Evolutionary conservation across 2,329 filamentous ascomycete species (phyloP), one percentile per base, ranked within the genome.

Genomic region (Seiridium cupressi): DNA sequence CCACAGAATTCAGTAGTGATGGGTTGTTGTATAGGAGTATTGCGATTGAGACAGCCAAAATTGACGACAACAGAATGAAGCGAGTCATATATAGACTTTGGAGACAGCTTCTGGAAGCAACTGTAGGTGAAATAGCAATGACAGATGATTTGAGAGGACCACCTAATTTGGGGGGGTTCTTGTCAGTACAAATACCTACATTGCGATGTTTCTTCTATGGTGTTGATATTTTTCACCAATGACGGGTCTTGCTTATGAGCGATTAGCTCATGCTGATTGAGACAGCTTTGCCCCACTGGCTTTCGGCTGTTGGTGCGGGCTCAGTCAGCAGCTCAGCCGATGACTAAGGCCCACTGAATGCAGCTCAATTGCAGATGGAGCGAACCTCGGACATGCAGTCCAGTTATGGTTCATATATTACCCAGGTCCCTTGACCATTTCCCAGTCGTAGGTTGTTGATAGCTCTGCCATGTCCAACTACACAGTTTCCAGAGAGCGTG

Each of bases 81-180:
- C 63, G 65, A 60, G 67, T 71, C 71, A 76, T 77, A 70, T 75
- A 76, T 69, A 68, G 36, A 34, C 44, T 10, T 46, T 35, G 4
- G 44, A 53, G 40, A 31, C 46, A 49, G 48, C 44, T 63, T 65
- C 59, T 46, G 55, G 63, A 65, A 66, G 51, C 13, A 35, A 44
- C 51, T 42, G 53, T 44, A 56, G 18, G 60, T 51, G 54, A 47
- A 47, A 38, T 26, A 64, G 60, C 44, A 59, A 60, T 64, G 61
- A 59, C 56, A 60, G 57, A 64, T 60, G 49, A 31, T 63, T 59
- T 44, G 36, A 63, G 63, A 59, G 49, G 26, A 53, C 65, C 59
- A 65, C 55, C 47, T 62, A 66, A 49, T 40, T 26, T 8, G 55
- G 35, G 18, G 18, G 35, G n/a, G 10, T 48, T 44, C 38, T 5